Percentiles rank a stretch among this genome's conserved stretches.
These are phyloP conservation scores for Colletotrichum shisoi DNA, from an alignment of 2,329 filamentous ascomycete species.

Conservation along the genomic window DNA sequence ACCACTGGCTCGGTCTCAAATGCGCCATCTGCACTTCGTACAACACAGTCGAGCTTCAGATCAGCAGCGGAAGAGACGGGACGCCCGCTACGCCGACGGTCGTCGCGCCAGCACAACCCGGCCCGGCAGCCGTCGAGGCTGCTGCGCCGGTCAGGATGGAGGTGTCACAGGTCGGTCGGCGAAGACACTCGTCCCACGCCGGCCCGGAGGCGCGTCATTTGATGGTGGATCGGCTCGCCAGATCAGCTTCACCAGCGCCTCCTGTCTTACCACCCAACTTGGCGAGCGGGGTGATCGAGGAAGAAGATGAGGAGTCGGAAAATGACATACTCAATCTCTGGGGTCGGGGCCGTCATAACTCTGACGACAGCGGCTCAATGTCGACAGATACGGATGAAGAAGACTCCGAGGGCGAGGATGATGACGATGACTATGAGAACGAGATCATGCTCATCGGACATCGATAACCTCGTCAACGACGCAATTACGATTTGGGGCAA, in stretches of 20 bases:
- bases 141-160: slow-evolving; percentile 7
- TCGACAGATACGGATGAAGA: slow-evolving; percentile 51
- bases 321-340: slow-evolving; percentile 61
- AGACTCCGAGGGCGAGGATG: slow-evolving; percentile 55
- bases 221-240: slow-evolving; percentile 53
- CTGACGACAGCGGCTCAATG: slow-evolving; percentile 53
- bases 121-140: background rate
- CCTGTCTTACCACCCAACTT: slow-evolving; percentile 31
- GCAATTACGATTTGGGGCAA: slow-evolving; percentile 7
- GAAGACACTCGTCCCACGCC: slow-evolving; percentile 53
- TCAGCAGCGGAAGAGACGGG: slow-evolving; percentile 55
- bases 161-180: slow-evolving; percentile 39
- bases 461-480: slow-evolving; percentile 46
- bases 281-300: slow-evolving; percentile 46
- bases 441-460: slow-evolving; percentile 62
- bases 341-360: slow-evolving; percentile 58
- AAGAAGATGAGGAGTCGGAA: slow-evolving; percentile 51
- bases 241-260: slow-evolving; percentile 35
- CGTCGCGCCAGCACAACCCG: background rate
- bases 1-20: slow-evolving; percentile 94
- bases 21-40: slow-evolving; percentile 78
- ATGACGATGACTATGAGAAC: slow-evolving; percentile 59
- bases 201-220: slow-evolving; percentile 46
- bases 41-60: slow-evolving; percentile 72
- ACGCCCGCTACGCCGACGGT: background rate